These are phyloP conservation scores for Naganishia sp. DNA, from an alignment of 1,284 basidiomycete species.

Conservation along the genomic window DNA sequence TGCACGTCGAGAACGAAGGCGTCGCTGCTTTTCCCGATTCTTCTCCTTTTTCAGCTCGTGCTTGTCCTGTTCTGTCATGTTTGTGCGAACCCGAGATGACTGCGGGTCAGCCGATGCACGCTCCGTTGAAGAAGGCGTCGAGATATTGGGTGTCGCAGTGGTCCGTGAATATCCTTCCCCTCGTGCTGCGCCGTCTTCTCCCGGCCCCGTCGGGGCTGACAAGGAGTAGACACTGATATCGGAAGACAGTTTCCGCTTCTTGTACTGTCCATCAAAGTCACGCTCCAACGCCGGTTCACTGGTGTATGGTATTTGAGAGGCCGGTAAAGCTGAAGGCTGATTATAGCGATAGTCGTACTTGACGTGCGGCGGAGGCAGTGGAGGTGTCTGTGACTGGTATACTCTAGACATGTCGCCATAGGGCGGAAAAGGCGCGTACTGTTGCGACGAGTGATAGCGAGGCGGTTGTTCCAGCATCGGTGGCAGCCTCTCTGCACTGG, in stretches of 20 bases:
- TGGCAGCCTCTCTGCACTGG: conserved; percentile 6
- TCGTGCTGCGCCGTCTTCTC: conserved; percentile 2
- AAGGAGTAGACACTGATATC: conserved; percentile 25
- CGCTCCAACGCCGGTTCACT: conserved; percentile 2
- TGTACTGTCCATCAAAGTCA: conserved; percentile 17
- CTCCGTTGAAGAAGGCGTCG: conserved; percentile 21
- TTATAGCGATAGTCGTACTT: conserved; percentile 19
- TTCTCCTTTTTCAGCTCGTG: conserved; percentile 32
- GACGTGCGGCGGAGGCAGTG: conserved; percentile 12
- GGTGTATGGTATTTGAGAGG: conserved; percentile 1
- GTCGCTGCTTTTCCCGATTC: conserved; percentile 30
- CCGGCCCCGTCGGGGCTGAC: conserved; percentile 8
- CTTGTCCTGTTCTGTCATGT: conserved; percentile 26
- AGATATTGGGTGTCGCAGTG: conserved; percentile 17
- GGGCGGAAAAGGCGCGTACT: conserved; percentile 7
- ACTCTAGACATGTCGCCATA: conserved; percentile 22
- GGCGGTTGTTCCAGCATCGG: conserved; percentile 24
- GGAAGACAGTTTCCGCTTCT: conserved; percentile 26
- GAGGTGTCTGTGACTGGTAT: conserved; percentile 25
- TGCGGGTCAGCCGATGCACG: conserved; percentile 7
- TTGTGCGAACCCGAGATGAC: not conserved
- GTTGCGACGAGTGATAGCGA: conserved; percentile 13
- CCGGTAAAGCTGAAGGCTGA: not conserved
- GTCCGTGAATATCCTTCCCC: conserved; percentile 4
- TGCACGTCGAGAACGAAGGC: conserved; percentile 24